A percentile compares a stretch with the other conserved stretches of the same genome.
These are phyloP conservation scores for Cryphonectria carpinicola DNA, from an alignment of 2,329 filamentous ascomycete species.

Conservation along the genomic window DNA sequence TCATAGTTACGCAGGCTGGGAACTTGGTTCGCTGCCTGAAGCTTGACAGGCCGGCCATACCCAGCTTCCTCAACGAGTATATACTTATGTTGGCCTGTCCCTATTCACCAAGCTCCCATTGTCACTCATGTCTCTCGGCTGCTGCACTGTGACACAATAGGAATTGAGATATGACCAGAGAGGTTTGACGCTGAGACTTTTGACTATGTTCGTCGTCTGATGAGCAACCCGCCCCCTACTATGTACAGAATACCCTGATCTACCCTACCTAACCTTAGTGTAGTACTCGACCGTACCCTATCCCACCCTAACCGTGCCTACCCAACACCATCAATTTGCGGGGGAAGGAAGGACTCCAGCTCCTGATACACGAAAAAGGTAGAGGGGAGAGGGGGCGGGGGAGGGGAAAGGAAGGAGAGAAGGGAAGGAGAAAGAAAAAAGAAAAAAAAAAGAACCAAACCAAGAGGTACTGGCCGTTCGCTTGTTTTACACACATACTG, in stretches of 20 bases:
- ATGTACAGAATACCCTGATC: not conserved
- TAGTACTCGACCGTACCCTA: not conserved
- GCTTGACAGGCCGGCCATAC: not conserved
- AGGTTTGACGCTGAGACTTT: constrained; percentile 10
- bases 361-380: not conserved
- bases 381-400: not conserved
- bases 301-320: not conserved
- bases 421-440: not conserved
- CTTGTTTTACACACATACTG: not conserved
- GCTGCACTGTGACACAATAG: constrained; percentile 12
- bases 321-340: not conserved
- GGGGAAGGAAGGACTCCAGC: not conserved
- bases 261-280: not conserved
- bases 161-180: constrained; percentile 14
- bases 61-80: constrained; percentile 1
- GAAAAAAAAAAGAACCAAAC: not conserved
- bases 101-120: constrained; percentile 10
- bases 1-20: not conserved
- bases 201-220: constrained; percentile 11
- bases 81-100: not conserved
- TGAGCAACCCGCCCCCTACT: not conserved
- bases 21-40: not conserved
- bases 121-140: constrained; percentile 22
- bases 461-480: not conserved
- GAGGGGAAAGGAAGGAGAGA: not conserved